These are phyloP conservation scores for Amoebophrya sp. DNA, from an alignment of 169 alveolate species.

Conservation along the genomic window DNA sequence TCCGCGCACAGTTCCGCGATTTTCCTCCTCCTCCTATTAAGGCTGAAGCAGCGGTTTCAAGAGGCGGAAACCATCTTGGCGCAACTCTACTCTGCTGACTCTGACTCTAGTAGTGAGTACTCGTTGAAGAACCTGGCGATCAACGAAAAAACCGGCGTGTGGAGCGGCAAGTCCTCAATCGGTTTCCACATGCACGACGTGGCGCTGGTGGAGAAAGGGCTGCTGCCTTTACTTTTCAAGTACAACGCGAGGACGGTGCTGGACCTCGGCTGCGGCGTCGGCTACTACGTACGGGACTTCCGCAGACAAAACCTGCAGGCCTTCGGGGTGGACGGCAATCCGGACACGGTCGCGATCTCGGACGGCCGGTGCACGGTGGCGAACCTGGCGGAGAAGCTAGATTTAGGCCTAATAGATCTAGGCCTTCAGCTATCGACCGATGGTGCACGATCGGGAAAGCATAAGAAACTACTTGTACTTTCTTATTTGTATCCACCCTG, in stretches of 20 bases:
- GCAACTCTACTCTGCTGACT: background rate
- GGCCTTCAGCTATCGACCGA: too few species aligned
- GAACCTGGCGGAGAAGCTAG: background rate
- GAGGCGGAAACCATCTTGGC: background rate
- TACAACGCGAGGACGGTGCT: background rate
- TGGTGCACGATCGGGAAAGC: too few species aligned
- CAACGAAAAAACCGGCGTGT: background rate
- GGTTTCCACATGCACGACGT: background rate
- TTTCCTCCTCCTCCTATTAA: background rate
- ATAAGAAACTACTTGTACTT: too few species aligned
- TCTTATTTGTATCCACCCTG: too few species aligned
- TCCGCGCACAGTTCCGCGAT: background rate
- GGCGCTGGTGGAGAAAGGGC: background rate
- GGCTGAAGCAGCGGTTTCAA: background rate
- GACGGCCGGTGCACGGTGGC: background rate
- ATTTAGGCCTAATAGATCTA: too few species aligned
- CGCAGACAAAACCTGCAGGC: background rate
- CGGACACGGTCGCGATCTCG: background rate
- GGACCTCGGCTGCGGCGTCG: background rate
- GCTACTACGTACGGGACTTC: background rate
- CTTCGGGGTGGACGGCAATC: background rate
- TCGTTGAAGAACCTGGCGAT: background rate
- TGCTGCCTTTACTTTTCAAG: background rate
- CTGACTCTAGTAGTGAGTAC: too few species aligned
- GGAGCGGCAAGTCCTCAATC: background rate